These are phyloP conservation scores for Fusarium brevicatenulatum DNA, from an alignment of 2,329 filamentous ascomycete species.

Conservation along the genomic window DNA sequence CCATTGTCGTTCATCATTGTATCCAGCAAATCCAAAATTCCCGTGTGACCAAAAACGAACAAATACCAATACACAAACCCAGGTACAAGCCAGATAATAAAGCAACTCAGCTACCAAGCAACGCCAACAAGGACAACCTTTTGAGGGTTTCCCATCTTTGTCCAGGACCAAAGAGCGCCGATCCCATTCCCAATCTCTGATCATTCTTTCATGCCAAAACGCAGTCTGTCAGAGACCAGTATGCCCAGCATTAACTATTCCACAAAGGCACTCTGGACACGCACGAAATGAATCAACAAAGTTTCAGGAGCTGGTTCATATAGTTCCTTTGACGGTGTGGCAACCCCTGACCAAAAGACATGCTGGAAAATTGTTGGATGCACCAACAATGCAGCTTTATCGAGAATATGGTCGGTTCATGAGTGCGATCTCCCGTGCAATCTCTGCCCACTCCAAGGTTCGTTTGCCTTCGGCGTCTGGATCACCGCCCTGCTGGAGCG, in stretches of 20 bases:
- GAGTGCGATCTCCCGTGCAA: constrained; percentile 88
- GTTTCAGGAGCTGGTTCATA: neutral
- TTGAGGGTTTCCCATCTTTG: neutral
- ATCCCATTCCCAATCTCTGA: neutral
- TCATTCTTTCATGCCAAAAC: neutral
- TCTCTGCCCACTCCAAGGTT: constrained; percentile 91
- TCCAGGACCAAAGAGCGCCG: constrained; percentile 17
- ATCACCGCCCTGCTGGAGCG: constrained; percentile 66
- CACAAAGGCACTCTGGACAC: neutral
- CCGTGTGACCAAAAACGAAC: neutral
- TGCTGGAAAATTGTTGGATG: neutral
- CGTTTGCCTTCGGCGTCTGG: constrained; percentile 63
- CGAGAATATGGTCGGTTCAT: constrained; percentile 96
- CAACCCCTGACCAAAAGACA: neutral
- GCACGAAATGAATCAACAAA: neutral
- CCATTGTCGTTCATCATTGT: constrained; percentile 24
- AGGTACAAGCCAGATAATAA: neutral
- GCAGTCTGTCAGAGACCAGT: neutral
- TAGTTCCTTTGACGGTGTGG: neutral
- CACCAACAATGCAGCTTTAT: constrained; percentile 47
- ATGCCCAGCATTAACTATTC: neutral
- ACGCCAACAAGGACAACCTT: constrained; percentile 24
- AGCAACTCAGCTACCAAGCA: neutral
- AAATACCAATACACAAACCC: neutral
- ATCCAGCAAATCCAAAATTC: neutral